Conservation (phyloP, 2,329 filamentous ascomycete genomes). For the Fusarium sp. region DNA sequence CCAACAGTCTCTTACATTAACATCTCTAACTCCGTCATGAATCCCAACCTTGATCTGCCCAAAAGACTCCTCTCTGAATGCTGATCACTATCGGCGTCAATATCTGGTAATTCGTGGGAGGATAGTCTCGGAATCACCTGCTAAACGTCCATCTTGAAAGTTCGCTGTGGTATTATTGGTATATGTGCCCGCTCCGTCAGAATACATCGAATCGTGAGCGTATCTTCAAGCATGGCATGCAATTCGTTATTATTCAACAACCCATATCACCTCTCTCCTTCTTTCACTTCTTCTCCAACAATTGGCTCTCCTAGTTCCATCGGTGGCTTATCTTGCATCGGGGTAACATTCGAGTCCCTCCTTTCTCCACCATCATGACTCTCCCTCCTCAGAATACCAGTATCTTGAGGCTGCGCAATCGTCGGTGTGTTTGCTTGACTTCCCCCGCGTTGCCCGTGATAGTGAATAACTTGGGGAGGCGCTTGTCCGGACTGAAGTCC, state of each 20-base stretch:
- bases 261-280: constrained; percentile 46
- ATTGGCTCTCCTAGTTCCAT: constrained; percentile 34
- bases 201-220: constrained; percentile 45
- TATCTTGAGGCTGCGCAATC: constrained; percentile 63
- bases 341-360: constrained; percentile 52
- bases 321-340: constrained; percentile 52
- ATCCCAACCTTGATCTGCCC: not conserved
- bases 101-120: not conserved
- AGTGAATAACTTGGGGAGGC: constrained; percentile 74
- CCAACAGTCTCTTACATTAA: not conserved
- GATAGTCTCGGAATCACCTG: constrained; percentile 11
- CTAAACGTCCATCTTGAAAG: constrained; percentile 12
- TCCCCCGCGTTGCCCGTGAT: constrained; percentile 74
- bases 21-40: not conserved
- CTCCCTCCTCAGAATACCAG: constrained; percentile 58
- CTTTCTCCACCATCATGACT: constrained; percentile 61
- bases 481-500: constrained; percentile 72
- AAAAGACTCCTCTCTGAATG: not conserved
- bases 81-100: not conserved
- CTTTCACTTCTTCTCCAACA: constrained; percentile 33
- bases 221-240: constrained; percentile 45
- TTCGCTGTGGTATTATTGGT: constrained; percentile 44
- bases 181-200: constrained; percentile 41
- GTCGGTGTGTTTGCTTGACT: constrained; percentile 75
- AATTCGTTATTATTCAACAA: constrained; percentile 37